phyloP scores from a whole-genome alignment of 2,329 filamentous ascomycete genomes.

The Shiraia sp. region DNA sequence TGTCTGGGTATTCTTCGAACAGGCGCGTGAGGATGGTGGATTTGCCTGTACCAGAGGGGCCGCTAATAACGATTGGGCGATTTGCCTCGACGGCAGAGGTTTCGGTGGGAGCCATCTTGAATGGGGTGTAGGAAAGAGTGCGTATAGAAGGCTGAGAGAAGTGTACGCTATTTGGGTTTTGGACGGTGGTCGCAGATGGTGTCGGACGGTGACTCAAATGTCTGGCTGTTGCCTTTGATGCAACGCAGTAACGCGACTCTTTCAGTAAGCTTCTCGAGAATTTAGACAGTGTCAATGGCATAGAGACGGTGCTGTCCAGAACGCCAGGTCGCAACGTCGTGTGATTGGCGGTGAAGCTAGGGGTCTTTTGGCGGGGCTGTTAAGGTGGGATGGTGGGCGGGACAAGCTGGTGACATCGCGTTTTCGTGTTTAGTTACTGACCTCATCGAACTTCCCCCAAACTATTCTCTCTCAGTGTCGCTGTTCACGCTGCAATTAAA shows the following conservation, averaged over 20 bases:
- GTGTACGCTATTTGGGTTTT: neutral
- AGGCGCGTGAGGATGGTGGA: slow-evolving; percentile 76
- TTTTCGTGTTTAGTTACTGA: slow-evolving; percentile 35
- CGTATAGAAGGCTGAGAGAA: slow-evolving; percentile 3
- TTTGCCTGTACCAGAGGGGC: slow-evolving; percentile 80
- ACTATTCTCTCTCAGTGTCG: neutral
- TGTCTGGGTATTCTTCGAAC: slow-evolving; percentile 66
- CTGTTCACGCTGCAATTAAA: neutral
- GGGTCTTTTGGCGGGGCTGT: slow-evolving; percentile 28
- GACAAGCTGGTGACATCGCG: slow-evolving; percentile 29
- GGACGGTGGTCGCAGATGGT: slow-evolving; percentile 1
- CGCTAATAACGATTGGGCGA: slow-evolving; percentile 73
- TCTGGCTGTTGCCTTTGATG: slow-evolving; percentile 3
- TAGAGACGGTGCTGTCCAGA: slow-evolving; percentile 16
- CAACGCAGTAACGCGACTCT: slow-evolving; percentile 6
- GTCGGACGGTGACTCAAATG: slow-evolving; percentile 6
- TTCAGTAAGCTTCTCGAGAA: slow-evolving; percentile 12
- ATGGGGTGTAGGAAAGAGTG: slow-evolving; percentile 13
- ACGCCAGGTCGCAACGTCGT: slow-evolving; percentile 15
- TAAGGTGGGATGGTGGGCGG: slow-evolving; percentile 22
- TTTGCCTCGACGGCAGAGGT: slow-evolving; percentile 20
- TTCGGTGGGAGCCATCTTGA: slow-evolving; percentile 29
- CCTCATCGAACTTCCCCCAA: slow-evolving; percentile 23
- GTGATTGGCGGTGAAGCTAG: slow-evolving; percentile 38
- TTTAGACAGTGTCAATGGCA: slow-evolving; percentile 31